A percentile compares a stretch with the other conserved stretches of the same genome.
Evolutionary conservation across 2,329 filamentous ascomycete species (phyloP).

Genomic region (Paramyrothecium roridum): DNA sequence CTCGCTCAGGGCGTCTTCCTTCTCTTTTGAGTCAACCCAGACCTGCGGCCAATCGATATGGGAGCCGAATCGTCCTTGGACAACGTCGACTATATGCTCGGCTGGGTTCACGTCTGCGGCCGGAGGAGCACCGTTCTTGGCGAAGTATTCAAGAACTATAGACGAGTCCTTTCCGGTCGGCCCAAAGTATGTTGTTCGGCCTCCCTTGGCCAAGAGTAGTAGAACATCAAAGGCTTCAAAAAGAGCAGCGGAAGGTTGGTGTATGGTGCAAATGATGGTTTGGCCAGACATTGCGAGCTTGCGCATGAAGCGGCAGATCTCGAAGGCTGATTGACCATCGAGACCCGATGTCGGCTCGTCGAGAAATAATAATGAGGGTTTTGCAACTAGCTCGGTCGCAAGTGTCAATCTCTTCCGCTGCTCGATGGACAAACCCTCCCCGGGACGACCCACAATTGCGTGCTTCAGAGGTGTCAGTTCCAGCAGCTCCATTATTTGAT

Average conservation of each 20-base stretch:
- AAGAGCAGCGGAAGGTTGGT: constrained; percentile 49
- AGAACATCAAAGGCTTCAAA: constrained; percentile 16
- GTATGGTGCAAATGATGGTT: constrained; percentile 63
- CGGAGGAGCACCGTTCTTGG: constrained; percentile 39
- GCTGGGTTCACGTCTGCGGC: constrained; percentile 37
- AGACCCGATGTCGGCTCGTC: constrained; percentile 60
- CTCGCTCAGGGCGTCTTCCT: constrained; percentile 40
- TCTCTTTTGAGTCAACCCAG: constrained; percentile 61
- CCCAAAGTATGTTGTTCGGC: constrained; percentile 15
- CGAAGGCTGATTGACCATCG: constrained; percentile 31
- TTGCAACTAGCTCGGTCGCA: constrained; percentile 68
- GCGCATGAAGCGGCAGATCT: constrained; percentile 37
- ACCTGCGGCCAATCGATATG: constrained; percentile 39
- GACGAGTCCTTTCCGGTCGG: constrained; percentile 12
- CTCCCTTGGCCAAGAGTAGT: constrained; percentile 15
- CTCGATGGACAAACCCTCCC: constrained; percentile 45
- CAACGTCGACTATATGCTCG: constrained; percentile 39
- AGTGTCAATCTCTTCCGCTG: constrained; percentile 65
- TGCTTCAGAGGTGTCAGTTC: constrained; percentile 64
- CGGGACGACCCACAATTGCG: constrained; percentile 53
- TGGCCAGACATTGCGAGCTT: constrained; percentile 58
- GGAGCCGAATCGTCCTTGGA: constrained; percentile 45
- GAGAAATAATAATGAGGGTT: constrained; percentile 63
- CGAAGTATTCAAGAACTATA: constrained; percentile 42
- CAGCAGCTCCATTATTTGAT: constrained; percentile 63